Evolutionary conservation across 2,329 filamentous ascomycete species (phyloP).

Genomic region (Hymenoscyphus fructigenus): DNA sequence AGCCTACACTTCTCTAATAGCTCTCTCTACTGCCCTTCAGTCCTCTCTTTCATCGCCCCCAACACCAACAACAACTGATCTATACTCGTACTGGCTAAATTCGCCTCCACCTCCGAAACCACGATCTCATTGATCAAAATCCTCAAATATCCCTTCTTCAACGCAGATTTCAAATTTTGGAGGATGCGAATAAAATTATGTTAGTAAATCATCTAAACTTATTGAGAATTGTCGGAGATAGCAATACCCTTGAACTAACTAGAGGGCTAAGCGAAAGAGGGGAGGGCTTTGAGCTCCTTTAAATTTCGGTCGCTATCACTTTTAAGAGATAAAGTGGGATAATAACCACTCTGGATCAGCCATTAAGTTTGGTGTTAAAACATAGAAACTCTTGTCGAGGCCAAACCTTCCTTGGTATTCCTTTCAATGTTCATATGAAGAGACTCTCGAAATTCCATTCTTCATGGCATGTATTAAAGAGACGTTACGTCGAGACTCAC

Average conservation of each 20-base stretch:
- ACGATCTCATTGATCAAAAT: conserved; percentile 39
- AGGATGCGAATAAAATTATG: conserved; percentile 10
- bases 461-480: conserved; percentile 9
- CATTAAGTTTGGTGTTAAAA: too few species aligned
- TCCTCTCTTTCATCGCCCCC: conserved; percentile 23
- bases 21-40: conserved; percentile 12
- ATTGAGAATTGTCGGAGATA: too few species aligned
- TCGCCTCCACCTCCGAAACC: conserved; percentile 35
- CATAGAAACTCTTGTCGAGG: background rate
- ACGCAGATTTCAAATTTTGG: conserved; percentile 26
- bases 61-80: conserved; percentile 40
- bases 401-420: background rate
- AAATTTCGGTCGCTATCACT: too few species aligned
- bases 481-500: background rate
- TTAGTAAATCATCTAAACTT: too few species aligned
- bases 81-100: conserved; percentile 35
- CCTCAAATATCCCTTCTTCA: conserved; percentile 30
- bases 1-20: conserved; percentile 12
- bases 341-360: too few species aligned
- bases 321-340: too few species aligned
- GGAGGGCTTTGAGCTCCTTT: too few species aligned
- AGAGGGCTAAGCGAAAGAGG: too few species aligned
- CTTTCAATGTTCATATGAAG: background rate
- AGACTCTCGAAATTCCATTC: conserved; percentile 4
- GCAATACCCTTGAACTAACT: too few species aligned